These are phyloP conservation scores for Erigeron canadensis DNA, from an alignment of 129 eudicot genomes.

Conservation along the genomic window DNA sequence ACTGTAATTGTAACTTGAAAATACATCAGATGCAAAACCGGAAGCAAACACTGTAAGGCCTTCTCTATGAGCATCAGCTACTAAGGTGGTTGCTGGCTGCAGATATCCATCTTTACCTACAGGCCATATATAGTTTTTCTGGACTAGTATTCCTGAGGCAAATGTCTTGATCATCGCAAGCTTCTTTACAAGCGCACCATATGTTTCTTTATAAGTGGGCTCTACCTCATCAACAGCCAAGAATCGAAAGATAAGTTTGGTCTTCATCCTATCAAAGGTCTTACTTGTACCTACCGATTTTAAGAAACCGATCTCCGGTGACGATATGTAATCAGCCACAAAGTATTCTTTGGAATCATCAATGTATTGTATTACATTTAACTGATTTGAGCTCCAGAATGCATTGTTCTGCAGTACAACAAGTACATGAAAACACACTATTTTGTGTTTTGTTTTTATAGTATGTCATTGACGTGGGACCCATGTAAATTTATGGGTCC, in stretches of 20 bases:
- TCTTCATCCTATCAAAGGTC: slow-evolving; percentile 35
- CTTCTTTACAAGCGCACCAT: slow-evolving; percentile 47
- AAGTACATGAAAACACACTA: background rate
- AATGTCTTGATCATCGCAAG: slow-evolving; percentile 59
- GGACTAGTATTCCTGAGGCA: slow-evolving; percentile 81
- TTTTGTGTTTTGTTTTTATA: background rate
- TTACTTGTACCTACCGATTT: slow-evolving; percentile 43
- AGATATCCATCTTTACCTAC: slow-evolving; percentile 39
- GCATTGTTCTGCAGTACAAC: slow-evolving; percentile 44
- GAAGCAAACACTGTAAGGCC: slow-evolving; percentile 70
- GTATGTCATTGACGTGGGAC: background rate
- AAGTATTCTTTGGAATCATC: slow-evolving; percentile 31
- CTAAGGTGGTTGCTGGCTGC: slow-evolving; percentile 67
- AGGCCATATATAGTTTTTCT: slow-evolving; percentile 75
- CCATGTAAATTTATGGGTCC: background rate
- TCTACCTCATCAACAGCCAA: slow-evolving; percentile 37
- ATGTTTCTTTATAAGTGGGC: slow-evolving; percentile 65
- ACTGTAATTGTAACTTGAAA: slow-evolving; percentile 71
- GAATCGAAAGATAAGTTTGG: slow-evolving; percentile 64
- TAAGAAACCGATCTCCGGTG: slow-evolving; percentile 89
- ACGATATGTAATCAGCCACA: slow-evolving; percentile 63
- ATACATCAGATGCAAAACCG: slow-evolving; percentile 67
- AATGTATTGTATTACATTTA: slow-evolving; percentile 43
- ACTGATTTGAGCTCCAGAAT: slow-evolving; percentile 58
- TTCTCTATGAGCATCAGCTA: slow-evolving; percentile 70